These are phyloP conservation scores for Choanephora cucurbitarum DNA, from an alignment of 371 early-diverging fungal genomes.

Conservation along the genomic window DNA sequence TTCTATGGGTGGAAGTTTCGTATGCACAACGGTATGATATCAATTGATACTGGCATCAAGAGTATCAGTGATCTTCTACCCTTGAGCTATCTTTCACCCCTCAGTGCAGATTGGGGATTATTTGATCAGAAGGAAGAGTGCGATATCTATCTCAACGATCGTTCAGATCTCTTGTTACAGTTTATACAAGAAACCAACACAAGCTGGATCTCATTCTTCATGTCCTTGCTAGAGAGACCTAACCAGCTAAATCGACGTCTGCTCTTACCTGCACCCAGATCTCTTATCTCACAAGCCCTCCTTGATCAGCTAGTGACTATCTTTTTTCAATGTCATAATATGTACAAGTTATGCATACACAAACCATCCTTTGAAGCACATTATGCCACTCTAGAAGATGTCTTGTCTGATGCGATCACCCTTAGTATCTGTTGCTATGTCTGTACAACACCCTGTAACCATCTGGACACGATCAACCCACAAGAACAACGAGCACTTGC, in stretches of 20 bases:
- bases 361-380: neutral
- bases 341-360: neutral
- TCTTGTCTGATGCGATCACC: neutral
- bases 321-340: conserved; percentile 4
- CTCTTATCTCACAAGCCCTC: neutral
- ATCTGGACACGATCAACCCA: neutral
- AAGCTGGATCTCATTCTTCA: neutral
- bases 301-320: neutral
- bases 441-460: neutral
- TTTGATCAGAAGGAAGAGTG: no score
- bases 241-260: no score
- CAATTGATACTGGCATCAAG: neutral
- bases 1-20: neutral
- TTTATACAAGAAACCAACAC: neutral
- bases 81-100: neutral
- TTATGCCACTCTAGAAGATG: neutral
- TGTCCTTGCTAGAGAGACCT: neutral
- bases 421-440: neutral
- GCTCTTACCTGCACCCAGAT: neutral
- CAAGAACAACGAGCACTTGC: neutral
- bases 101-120: neutral
- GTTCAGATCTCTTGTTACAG: neutral
- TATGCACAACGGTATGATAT: neutral
- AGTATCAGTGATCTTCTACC: neutral
- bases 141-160: neutral